These are phyloP conservation scores for Coniochaeta prunicola DNA, from an alignment of 2,329 filamentous ascomycete genomes.

Conservation along the genomic window DNA sequence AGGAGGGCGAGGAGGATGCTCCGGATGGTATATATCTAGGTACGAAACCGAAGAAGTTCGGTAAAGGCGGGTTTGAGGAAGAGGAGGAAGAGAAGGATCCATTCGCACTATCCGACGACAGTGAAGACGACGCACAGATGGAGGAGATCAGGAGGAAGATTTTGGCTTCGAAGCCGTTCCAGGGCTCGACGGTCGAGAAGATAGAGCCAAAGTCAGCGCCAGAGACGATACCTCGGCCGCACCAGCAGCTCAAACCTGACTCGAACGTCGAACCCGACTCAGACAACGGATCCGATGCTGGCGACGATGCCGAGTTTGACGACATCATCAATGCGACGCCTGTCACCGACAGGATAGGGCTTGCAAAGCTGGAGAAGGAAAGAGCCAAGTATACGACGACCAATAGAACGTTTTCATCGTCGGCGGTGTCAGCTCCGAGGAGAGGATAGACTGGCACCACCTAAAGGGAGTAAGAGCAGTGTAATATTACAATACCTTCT, in stretches of 20 bases:
- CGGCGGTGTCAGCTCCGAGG: constrained; percentile 38
- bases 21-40: constrained; percentile 55
- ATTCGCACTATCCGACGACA: constrained; percentile 71
- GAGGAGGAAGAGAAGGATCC: constrained; percentile 52
- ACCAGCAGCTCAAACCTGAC: constrained; percentile 46
- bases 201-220: constrained; percentile 46
- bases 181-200: constrained; percentile 37
- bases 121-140: constrained; percentile 77
- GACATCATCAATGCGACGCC: constrained; percentile 88
- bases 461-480: not conserved
- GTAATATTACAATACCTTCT: not conserved
- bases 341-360: constrained; percentile 75
- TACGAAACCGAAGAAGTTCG: constrained; percentile 32
- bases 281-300: constrained; percentile 52
- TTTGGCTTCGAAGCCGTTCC: constrained; percentile 84
- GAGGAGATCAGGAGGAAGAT: constrained; percentile 84
- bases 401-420: constrained; percentile 44
- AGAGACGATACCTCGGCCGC: constrained; percentile 54
- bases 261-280: constrained; percentile 66
- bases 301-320: constrained; percentile 76
- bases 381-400: constrained; percentile 38
- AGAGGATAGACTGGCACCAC: constrained; percentile 27
- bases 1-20: constrained; percentile 32
- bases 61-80: constrained; percentile 22
- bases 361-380: constrained; percentile 50